phyloP scores from a whole-genome alignment of 148 eudicot species.

The Nyssa sinensis region DNA sequence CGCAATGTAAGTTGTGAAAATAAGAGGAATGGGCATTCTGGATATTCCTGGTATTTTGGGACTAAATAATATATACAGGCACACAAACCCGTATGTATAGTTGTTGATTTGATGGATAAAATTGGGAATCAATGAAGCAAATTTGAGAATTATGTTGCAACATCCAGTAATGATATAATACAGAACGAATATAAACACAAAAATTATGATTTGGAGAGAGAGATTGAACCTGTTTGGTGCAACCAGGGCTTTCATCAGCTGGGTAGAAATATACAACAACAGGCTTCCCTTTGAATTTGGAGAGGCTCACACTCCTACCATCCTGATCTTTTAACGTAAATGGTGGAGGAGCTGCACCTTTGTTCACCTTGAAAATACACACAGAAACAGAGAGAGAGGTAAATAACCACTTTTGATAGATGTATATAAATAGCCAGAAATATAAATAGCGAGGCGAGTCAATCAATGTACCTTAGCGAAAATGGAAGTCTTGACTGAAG shows the following conservation, averaged over 20 bases:
- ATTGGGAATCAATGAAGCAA: not conserved
- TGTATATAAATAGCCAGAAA: too few relatives aligned
- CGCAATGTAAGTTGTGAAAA: not conserved
- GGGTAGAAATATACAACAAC: slow-evolving; percentile 92
- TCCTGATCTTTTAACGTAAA: slow-evolving; percentile 87
- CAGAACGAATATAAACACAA: not conserved
- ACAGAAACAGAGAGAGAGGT: not conserved
- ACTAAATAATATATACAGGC: too few relatives aligned
- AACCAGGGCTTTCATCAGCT: slow-evolving; percentile 99
- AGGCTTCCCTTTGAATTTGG: slow-evolving; percentile 93
- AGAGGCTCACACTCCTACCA: slow-evolving; percentile 75
- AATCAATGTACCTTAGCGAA: slow-evolving; percentile 83
- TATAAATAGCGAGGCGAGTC: too few relatives aligned
- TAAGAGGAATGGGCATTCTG: too few relatives aligned
- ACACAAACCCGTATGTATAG: too few relatives aligned
- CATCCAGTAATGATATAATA: too few relatives aligned
- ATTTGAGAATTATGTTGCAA: not conserved
- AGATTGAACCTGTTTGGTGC: slow-evolving; percentile 91
- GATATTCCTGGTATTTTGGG: too few relatives aligned
- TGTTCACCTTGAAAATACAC: slow-evolving; percentile 63
- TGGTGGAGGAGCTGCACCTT: slow-evolving; percentile 72
- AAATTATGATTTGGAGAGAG: too few relatives aligned
- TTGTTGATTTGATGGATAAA: too few relatives aligned
- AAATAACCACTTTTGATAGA: too few relatives aligned
- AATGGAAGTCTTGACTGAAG: slow-evolving; percentile 34